Evolutionary conservation across 2,329 filamentous ascomycete species (phyloP).

Genomic region (Ophiocordyceps camponoti-leonardi): DNA sequence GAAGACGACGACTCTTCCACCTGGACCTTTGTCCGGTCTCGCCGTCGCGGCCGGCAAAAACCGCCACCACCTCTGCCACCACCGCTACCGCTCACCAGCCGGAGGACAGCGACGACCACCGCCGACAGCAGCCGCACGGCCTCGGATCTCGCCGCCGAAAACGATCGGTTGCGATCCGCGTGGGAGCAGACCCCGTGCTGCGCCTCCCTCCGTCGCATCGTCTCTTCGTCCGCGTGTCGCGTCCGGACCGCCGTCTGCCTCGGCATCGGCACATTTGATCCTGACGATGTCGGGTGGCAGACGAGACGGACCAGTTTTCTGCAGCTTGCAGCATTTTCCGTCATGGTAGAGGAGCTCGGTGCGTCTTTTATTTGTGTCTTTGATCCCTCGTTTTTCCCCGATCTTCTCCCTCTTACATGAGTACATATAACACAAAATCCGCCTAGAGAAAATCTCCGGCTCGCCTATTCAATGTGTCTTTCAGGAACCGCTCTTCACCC

Average conservation of each 20-base stretch:
- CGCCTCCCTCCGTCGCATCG: constrained; percentile 14
- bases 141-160: constrained; percentile 13
- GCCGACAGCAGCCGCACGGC: constrained; percentile 4
- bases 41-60: not conserved
- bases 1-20: not conserved
- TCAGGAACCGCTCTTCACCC: constrained; percentile 36
- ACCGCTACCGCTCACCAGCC: not conserved
- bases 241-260: constrained; percentile 31
- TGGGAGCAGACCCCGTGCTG: constrained; percentile 12
- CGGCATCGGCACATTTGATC: constrained; percentile 37
- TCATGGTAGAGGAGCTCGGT: constrained; percentile 28
- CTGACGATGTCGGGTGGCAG: constrained; percentile 26
- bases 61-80: constrained; percentile 1
- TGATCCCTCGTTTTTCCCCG: too few relatives aligned
- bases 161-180: constrained; percentile 9
- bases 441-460: constrained; percentile 5
- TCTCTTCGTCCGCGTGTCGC: constrained; percentile 9
- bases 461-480: constrained; percentile 26
- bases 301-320: constrained; percentile 27
- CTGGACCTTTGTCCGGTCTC: not conserved
- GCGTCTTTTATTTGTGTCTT: not conserved
- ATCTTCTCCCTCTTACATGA: not conserved
- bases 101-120: not conserved
- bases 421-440: too few relatives aligned
- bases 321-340: constrained; percentile 35